phyloP scores from a whole-genome alignment of 1,139 yeast genomes.

The Wickerhamomyces sp. region DNA sequence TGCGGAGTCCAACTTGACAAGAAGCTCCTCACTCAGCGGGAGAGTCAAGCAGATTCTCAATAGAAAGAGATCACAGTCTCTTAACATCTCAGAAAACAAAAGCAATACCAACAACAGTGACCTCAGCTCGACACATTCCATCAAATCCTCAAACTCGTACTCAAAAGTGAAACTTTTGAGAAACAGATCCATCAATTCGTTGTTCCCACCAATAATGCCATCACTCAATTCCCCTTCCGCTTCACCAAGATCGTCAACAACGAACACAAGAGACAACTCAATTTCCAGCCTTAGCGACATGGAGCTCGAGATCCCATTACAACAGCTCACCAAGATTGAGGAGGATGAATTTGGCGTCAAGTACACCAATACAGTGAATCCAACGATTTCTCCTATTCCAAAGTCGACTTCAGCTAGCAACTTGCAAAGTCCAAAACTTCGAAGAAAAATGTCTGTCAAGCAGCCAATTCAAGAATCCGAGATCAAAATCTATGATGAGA shows the following conservation, averaged over 20 bases:
- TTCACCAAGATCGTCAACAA: background rate
- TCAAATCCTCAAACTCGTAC: slow-evolving; percentile 6
- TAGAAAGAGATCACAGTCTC: slow-evolving; percentile 21
- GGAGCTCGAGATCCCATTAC: slow-evolving; percentile 5
- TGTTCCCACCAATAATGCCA: slow-evolving; percentile 5
- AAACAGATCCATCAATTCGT: slow-evolving; percentile 15
- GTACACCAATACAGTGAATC: slow-evolving; percentile 1
- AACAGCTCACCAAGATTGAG: slow-evolving; percentile 15
- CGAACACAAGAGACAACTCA: slow-evolving; percentile 14
- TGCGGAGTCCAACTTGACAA: slow-evolving; percentile 15
- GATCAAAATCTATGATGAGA: slow-evolving; percentile 15
- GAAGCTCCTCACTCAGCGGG: slow-evolving; percentile 6
- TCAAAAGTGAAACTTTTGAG: slow-evolving; percentile 11
- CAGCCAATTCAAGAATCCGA: slow-evolving; percentile 5
- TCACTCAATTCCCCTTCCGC: slow-evolving; percentile 3
- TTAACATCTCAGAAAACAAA: slow-evolving; percentile 4
- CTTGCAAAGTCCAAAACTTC: background rate
- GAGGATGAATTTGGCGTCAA: slow-evolving; percentile 13
- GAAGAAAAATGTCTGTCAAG: slow-evolving; percentile 3
- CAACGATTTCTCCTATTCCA: background rate
- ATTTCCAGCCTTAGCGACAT: slow-evolving; percentile 12
- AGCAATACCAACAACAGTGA: no score
- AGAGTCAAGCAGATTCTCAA: slow-evolving; percentile 8
- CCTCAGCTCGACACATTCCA: no score
- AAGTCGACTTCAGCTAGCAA: background rate